A percentile compares a stretch with the other conserved stretches of the same genome.
Conservation (phyloP, 345 rosid genomes). For the Gossypium herbaceum region DNA sequence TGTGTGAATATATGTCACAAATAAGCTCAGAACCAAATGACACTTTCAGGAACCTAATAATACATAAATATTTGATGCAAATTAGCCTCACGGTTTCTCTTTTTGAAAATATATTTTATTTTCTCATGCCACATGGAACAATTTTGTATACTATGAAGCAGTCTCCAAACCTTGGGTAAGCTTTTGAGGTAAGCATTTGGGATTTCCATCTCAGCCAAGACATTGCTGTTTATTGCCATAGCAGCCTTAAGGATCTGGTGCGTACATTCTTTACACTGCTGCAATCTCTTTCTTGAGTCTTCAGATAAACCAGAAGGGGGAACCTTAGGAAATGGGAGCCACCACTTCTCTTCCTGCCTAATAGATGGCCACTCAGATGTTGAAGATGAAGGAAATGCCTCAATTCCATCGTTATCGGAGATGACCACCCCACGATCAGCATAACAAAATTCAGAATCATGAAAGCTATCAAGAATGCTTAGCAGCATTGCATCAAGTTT, state of each 20-base stretch:
- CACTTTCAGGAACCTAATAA: background rate
- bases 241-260: slow-evolving; percentile 94
- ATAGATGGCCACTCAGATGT: slow-evolving; percentile 51
- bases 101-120: background rate
- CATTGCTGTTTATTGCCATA: slow-evolving; percentile 90
- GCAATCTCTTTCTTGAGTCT: slow-evolving; percentile 66
- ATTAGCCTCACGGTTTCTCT: background rate
- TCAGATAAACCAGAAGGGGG: slow-evolving; percentile 69
- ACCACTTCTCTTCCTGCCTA: slow-evolving; percentile 91
- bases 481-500: slow-evolving; percentile 91
- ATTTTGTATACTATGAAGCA: background rate
- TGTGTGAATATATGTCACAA: background rate
- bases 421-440: slow-evolving; percentile 77
- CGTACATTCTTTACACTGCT: slow-evolving; percentile 79
- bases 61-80: background rate
- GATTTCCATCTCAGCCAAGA: slow-evolving; percentile 89
- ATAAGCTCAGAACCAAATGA: background rate
- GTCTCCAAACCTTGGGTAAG: slow-evolving; percentile 69
- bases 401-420: slow-evolving; percentile 47
- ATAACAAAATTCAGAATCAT: slow-evolving; percentile 70
- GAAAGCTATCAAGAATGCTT: slow-evolving; percentile 70
- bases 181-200: slow-evolving; percentile 77
- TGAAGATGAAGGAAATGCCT: slow-evolving; percentile 35
- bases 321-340: slow-evolving; percentile 85
- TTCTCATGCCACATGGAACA: slow-evolving; percentile 3